Percentiles rank a stretch among this genome's conserved stretches.
phyloP scores from a whole-genome alignment of 352 stramenopile species.

The Phytopythium oedochilum region DNA sequence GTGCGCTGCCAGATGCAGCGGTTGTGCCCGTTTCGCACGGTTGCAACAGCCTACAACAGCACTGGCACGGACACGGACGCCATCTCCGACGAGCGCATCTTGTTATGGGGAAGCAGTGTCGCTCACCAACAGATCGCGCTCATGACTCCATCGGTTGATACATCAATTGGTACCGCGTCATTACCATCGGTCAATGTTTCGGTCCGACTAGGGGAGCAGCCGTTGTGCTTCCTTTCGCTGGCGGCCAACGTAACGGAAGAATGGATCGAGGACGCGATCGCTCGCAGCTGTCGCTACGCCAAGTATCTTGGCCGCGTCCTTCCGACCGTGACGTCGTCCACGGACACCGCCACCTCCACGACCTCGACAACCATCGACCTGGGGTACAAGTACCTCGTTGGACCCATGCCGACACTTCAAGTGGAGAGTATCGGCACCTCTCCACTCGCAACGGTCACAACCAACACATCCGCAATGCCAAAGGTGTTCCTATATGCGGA shows the following conservation, averaged over 20 bases:
- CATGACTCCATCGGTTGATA: neutral
- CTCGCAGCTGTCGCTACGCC: constrained; percentile 30
- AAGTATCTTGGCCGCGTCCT: constrained; percentile 42
- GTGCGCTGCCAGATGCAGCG: constrained; percentile 51
- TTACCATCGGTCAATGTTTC: constrained; percentile 22
- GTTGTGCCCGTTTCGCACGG: constrained; percentile 25
- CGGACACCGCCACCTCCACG: constrained; percentile 4
- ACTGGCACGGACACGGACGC: constrained; percentile 12
- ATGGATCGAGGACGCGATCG: constrained; percentile 25
- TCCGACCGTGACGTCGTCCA: constrained; percentile 18
- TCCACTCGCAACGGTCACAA: constrained; percentile 4
- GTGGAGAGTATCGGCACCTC: constrained; percentile 5
- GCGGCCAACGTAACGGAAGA: constrained; percentile 15
- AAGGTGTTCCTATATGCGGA: constrained; percentile 30
- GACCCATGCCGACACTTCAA: constrained; percentile 32
- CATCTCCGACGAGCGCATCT: constrained; percentile 22
- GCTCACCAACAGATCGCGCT: constrained; percentile 14
- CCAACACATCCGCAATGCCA: constrained; percentile 9
- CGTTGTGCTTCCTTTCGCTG: constrained; percentile 40
- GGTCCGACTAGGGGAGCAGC: constrained; percentile 17
- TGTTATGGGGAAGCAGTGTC: constrained; percentile 43
- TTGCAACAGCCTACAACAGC: constrained; percentile 1
- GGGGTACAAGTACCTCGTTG: constrained; percentile 45
- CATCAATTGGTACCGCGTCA: neutral
- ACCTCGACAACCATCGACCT: constrained; percentile 12